These are phyloP conservation scores for Rheum nobile DNA, from an alignment of 148 eudicot species.

Conservation along the genomic window DNA sequence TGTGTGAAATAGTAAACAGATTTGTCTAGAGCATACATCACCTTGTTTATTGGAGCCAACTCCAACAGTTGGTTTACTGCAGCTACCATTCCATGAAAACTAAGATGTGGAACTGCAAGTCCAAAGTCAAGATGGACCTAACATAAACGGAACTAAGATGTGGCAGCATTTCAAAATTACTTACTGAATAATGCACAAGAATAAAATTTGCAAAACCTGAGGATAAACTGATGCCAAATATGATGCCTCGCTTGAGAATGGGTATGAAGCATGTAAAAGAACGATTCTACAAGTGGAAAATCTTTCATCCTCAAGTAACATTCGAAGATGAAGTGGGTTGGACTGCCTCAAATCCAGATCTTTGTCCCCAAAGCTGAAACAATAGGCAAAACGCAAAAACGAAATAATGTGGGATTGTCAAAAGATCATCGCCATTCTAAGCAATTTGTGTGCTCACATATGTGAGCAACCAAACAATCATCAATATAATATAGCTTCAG, in stretches of 20 bases:
- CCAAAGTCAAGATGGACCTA: slow-evolving; percentile 95
- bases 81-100: slow-evolving; percentile 76
- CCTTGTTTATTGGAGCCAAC: slow-evolving; percentile 90
- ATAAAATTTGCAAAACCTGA: slow-evolving; percentile 36
- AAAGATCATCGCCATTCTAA: not conserved
- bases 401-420: not conserved
- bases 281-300: slow-evolving; percentile 60
- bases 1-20: not conserved
- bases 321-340: slow-evolving; percentile 89
- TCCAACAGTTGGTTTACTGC: slow-evolving; percentile 86
- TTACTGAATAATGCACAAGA: not conserved
- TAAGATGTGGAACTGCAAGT: slow-evolving; percentile 71
- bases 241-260: slow-evolving; percentile 94
- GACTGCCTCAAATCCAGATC: slow-evolving; percentile 83
- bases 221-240: slow-evolving; percentile 79
- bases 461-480: not conserved
- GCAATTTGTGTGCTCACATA: not conserved
- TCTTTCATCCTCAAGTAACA: slow-evolving; percentile 76
- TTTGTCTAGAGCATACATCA: slow-evolving; percentile 14
- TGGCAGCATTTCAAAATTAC: not conserved
- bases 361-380: slow-evolving; percentile 73
- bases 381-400: not conserved
- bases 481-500: not conserved
- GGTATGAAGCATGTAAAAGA: slow-evolving; percentile 91
- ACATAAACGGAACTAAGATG: slow-evolving; percentile 9